Evolutionary conservation across 2,329 filamentous ascomycete species (phyloP).

Genomic region (Pseudocercospora fuligena): DNA sequence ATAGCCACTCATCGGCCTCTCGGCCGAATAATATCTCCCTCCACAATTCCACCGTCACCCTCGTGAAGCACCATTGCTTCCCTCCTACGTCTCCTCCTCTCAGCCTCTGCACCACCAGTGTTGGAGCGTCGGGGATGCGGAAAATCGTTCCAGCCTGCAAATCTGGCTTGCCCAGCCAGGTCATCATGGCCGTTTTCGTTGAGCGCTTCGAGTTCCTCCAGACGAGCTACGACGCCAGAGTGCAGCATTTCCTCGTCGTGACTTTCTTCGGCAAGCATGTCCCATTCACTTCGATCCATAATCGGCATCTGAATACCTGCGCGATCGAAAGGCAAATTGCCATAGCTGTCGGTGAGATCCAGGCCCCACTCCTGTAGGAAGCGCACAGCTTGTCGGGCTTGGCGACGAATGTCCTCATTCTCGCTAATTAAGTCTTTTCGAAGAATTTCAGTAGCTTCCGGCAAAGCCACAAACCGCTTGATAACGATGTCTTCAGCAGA

Average conservation of each 20-base stretch:
- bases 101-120: conserved; percentile 66
- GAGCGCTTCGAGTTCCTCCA: conserved; percentile 25
- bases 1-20: not conserved
- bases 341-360: conserved; percentile 26
- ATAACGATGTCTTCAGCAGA: conserved; percentile 40
- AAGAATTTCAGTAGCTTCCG: conserved; percentile 25
- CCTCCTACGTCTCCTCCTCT: conserved; percentile 70
- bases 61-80: conserved; percentile 90
- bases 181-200: conserved; percentile 67
- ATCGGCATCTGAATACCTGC: not conserved
- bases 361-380: conserved; percentile 34
- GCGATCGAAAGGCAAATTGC: conserved; percentile 1
- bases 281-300: conserved; percentile 18
- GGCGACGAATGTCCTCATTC: conserved; percentile 19
- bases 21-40: conserved; percentile 67
- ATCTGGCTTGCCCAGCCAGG: conserved; percentile 14
- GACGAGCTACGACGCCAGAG: conserved; percentile 16
- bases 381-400: conserved; percentile 26
- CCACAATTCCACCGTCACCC: conserved; percentile 69
- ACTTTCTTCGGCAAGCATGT: conserved; percentile 14
- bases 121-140: conserved; percentile 30
- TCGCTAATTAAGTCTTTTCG: conserved; percentile 23
- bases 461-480: conserved; percentile 27
- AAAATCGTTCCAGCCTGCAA: conserved; percentile 29
- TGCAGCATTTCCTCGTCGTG: conserved; percentile 11